A percentile compares a stretch with the other conserved stretches of the same genome.
phyloP scores from a whole-genome alignment of 108 stramenopile species.

The Nitzschia sp. region DNA sequence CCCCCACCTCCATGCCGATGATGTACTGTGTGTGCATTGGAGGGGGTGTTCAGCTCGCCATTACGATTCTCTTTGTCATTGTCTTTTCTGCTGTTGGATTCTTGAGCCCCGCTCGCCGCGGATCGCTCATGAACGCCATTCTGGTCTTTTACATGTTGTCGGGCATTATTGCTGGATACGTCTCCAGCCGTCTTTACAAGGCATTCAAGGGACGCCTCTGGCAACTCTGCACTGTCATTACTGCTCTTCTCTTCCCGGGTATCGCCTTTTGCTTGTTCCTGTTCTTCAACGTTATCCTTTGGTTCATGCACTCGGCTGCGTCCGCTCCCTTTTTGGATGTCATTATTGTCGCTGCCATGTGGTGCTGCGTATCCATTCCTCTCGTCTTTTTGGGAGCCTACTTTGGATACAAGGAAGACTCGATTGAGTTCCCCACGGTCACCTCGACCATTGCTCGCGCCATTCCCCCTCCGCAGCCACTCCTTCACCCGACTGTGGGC shows the following conservation, averaged over 20 bases:
- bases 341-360: conserved; percentile 95
- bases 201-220: conserved; percentile 92
- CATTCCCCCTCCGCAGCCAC: conserved; percentile 88
- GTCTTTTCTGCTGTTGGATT: conserved; percentile 91
- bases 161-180: conserved; percentile 88
- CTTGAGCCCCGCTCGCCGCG: conserved; percentile 92
- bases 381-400: conserved; percentile 98
- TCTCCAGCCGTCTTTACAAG: conserved; percentile 90
- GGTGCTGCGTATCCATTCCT: conserved; percentile 97
- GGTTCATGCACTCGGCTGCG: conserved; percentile 86
- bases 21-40: conserved; percentile 96
- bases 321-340: conserved; percentile 94
- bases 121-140: conserved; percentile 88
- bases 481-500: conserved; percentile 80
- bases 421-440: conserved; percentile 83
- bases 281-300: conserved; percentile 91
- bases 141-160: conserved; percentile 93
- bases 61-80: conserved; percentile 76
- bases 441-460: conserved; percentile 90
- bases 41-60: conserved; percentile 85
- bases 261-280: conserved; percentile 79
- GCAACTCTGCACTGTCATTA: conserved; percentile 94
- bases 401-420: conserved; percentile 96
- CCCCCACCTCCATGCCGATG: conserved; percentile 92
- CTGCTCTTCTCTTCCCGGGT: conserved; percentile 91